These are phyloP conservation scores for Fusarium sp. DNA, from an alignment of 2,329 filamentous ascomycete genomes.

Conservation along the genomic window DNA sequence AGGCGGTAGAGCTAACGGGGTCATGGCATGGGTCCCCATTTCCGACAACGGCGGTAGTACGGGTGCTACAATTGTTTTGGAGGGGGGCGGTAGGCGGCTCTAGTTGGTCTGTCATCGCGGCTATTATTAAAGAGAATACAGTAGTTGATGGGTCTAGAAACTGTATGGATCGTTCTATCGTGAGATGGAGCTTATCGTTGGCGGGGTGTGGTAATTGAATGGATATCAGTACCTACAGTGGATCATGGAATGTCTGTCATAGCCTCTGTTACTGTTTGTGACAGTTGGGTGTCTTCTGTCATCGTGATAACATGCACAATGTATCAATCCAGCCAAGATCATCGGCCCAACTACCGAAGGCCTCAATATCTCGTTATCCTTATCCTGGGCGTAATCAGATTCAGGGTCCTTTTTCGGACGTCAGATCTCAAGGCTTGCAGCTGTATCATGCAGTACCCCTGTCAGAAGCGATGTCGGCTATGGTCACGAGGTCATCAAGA, in stretches of 20 bases:
- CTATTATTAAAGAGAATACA: conserved; percentile 31
- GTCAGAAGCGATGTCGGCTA: conserved; percentile 34
- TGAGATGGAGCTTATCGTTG: conserved; percentile 39
- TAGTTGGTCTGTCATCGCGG: conserved; percentile 29
- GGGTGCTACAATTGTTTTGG: neutral
- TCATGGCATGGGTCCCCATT: conserved; percentile 8
- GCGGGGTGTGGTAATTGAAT: neutral
- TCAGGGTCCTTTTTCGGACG: conserved; percentile 23
- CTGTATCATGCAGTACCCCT: conserved; percentile 26
- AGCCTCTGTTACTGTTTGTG: neutral
- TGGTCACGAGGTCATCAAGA: conserved; percentile 24
- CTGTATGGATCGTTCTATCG: conserved; percentile 19
- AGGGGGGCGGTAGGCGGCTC: conserved; percentile 26
- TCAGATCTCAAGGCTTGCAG: conserved; percentile 35
- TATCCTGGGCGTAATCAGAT: conserved; percentile 20
- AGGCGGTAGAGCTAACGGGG: conserved; percentile 2
- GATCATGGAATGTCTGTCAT: neutral
- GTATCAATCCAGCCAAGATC: neutral
- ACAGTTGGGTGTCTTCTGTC: neutral
- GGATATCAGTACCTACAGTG: neutral
- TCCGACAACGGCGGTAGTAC: conserved; percentile 30
- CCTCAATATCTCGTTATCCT: neutral
- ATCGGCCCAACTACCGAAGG: neutral
- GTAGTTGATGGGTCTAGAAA: conserved; percentile 11
- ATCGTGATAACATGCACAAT: neutral